These are phyloP conservation scores for Salix koriyanagi DNA, from an alignment of 345 rosid genomes.

Conservation along the genomic window DNA sequence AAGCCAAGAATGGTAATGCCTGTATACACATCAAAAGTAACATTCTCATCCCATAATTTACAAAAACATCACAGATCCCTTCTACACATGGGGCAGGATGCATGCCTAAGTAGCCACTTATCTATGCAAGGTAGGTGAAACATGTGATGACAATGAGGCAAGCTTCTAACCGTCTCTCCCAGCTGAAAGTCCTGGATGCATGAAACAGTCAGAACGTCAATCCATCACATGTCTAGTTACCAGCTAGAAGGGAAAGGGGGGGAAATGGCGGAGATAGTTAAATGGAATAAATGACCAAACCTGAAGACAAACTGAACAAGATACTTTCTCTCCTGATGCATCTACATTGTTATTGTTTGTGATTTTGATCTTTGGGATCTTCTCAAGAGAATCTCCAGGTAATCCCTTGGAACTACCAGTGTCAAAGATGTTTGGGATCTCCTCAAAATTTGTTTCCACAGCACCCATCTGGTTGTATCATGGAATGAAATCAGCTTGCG, in stretches of 20 bases:
- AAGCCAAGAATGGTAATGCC: conserved; percentile 10
- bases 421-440: conserved; percentile 78
- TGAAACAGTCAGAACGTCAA: conserved; percentile 1
- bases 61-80: conserved; percentile 55
- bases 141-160: conserved; percentile 97
- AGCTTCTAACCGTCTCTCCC: conserved; percentile 80
- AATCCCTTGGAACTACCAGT: conserved; percentile 74
- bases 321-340: conserved; percentile 70
- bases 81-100: conserved; percentile 97
- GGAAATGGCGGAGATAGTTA: neutral
- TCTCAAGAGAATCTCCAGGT: conserved; percentile 69
- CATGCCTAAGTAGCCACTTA: conserved; percentile 83
- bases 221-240: neutral
- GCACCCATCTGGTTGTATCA: conserved; percentile 75
- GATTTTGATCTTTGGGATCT: conserved; percentile 78
- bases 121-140: conserved; percentile 97
- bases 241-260: neutral
- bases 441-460: conserved; percentile 69
- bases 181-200: conserved; percentile 82
- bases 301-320: conserved; percentile 98
- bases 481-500: conserved; percentile 3
- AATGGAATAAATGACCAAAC: conserved; percentile 23
- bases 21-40: conserved; percentile 15
- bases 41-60: conserved; percentile 20
- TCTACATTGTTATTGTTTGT: conserved; percentile 56